Conservation (phyloP, 2,329 filamentous ascomycete species). For the Neonectria sp. region DNA sequence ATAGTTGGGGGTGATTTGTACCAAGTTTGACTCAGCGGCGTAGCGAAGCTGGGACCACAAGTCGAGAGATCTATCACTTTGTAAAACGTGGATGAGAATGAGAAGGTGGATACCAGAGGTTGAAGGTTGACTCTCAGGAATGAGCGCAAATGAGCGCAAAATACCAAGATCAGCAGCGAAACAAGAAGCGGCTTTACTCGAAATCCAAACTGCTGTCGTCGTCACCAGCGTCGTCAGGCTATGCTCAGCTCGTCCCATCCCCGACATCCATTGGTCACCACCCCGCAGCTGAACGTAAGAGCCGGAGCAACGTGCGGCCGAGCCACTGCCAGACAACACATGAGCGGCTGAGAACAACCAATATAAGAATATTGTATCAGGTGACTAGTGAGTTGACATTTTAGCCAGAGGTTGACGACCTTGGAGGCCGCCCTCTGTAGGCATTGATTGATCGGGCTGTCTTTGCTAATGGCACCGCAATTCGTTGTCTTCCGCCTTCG, state of each 20-base stretch:
- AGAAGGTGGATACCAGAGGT: background rate
- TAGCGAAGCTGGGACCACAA: background rate
- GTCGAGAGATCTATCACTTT: background rate
- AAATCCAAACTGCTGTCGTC: conserved; percentile 8
- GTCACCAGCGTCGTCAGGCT: conserved; percentile 27
- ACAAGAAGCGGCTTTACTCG: background rate
- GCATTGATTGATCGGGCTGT: background rate
- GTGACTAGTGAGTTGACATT: background rate
- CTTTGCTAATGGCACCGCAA: background rate
- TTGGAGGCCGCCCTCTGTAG: background rate
- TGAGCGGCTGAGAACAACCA: background rate
- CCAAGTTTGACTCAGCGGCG: conserved; percentile 2
- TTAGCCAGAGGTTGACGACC: background rate
- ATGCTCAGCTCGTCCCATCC: background rate
- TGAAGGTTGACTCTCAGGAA: background rate
- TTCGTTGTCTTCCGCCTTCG: background rate
- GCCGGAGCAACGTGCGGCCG: conserved; percentile 20
- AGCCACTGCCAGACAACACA: background rate
- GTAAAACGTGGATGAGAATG: background rate
- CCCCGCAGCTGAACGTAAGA: background rate
- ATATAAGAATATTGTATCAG: background rate
- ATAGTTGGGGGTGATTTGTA: conserved; percentile 11
- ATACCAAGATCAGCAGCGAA: background rate
- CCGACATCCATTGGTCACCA: conserved; percentile 6
- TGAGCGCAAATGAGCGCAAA: background rate